Percentiles rank a stretch among this genome's conserved stretches.
Conservation (phyloP, 495 filamentous ascomycete species). For the Oleoguttula mirabilis region DNA sequence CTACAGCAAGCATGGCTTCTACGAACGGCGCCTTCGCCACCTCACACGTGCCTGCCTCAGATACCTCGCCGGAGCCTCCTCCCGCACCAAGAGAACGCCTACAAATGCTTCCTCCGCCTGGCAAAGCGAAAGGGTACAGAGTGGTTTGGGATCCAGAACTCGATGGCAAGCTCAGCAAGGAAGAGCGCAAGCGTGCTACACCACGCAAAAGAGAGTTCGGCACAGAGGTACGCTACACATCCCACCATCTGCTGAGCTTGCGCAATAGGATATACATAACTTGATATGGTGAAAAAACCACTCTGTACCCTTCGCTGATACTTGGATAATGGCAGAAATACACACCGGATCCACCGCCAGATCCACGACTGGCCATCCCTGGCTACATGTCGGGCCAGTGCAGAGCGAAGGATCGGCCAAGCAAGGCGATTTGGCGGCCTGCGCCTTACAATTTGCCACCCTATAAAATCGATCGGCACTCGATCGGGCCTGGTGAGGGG, state of each 20-base stretch:
- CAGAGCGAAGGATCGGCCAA: slow-evolving; percentile 35
- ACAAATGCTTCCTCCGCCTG: slow-evolving; percentile 50
- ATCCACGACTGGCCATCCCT: slow-evolving; percentile 61
- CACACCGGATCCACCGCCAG: slow-evolving; percentile 54
- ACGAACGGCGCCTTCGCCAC: slow-evolving; percentile 17
- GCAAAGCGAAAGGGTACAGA: slow-evolving; percentile 53
- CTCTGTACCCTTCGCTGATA: slow-evolving; percentile 24
- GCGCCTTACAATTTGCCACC: slow-evolving; percentile 67
- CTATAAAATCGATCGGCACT: slow-evolving; percentile 70
- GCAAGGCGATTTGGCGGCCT: slow-evolving; percentile 63
- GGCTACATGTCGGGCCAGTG: slow-evolving; percentile 39
- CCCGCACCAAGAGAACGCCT: slow-evolving; percentile 20
- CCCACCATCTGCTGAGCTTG: slow-evolving; percentile 23
- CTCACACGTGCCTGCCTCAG: slow-evolving; percentile 6
- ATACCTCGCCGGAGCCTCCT: slow-evolving; percentile 3
- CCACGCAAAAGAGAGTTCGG: slow-evolving; percentile 62
- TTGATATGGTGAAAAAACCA: slow-evolving; percentile 14
- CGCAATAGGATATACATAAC: slow-evolving; percentile 19
- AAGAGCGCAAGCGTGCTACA: slow-evolving; percentile 55
- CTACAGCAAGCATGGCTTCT: slow-evolving; percentile 6
- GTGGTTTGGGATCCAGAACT: slow-evolving; percentile 64
- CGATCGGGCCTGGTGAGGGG: slow-evolving; percentile 78
- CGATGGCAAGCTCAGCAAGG: slow-evolving; percentile 46
- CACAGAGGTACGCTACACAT: slow-evolving; percentile 31
- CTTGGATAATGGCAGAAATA: slow-evolving; percentile 29